Percentiles rank a stretch among this genome's conserved stretches.
Conservation (phyloP, 192 early-diverging fungal genomes). For the Backusella westeae region DNA sequence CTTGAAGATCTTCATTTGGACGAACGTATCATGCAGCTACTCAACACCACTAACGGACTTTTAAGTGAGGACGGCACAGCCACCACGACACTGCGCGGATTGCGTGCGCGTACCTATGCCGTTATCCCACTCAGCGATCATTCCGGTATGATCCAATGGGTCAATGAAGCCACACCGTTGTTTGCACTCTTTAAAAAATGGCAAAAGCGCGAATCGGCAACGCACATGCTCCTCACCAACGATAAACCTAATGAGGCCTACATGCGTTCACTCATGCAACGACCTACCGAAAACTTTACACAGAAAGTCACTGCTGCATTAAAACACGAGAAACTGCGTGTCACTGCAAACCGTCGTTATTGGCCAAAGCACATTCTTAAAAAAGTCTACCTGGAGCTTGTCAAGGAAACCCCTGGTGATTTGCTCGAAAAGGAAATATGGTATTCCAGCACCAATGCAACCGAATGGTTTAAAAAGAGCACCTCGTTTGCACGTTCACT, state of each 20-base stretch:
- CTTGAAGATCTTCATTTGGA: slow-evolving; percentile 92
- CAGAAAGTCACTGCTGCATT: slow-evolving; percentile 65
- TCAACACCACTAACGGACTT: slow-evolving; percentile 61
- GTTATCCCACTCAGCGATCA: slow-evolving; percentile 89
- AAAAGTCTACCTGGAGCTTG: slow-evolving; percentile 60
- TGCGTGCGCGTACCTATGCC: slow-evolving; percentile 48
- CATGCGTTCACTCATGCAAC: slow-evolving; percentile 40
- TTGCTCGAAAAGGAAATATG: slow-evolving; percentile 67
- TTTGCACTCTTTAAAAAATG: slow-evolving; percentile 77
- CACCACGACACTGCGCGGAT: slow-evolving; percentile 20
- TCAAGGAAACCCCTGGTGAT: slow-evolving; percentile 61
- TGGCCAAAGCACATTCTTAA: slow-evolving; percentile 66
- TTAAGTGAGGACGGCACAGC: slow-evolving; percentile 51
- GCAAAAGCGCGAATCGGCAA: slow-evolving; percentile 69
- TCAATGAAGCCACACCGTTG: slow-evolving; percentile 75
- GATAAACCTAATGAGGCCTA: slow-evolving; percentile 26
- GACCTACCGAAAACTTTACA: slow-evolving; percentile 72
- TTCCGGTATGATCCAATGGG: slow-evolving; percentile 95
- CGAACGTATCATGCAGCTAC: slow-evolving; percentile 85
- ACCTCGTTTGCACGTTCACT: slow-evolving; percentile 75
- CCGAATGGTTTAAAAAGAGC: slow-evolving; percentile 76
- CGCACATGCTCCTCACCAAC: slow-evolving; percentile 45
- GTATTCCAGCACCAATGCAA: slow-evolving; percentile 55
- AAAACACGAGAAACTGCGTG: slow-evolving; percentile 49
- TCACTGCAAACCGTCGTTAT: slow-evolving; percentile 54